Evolutionary conservation across 139 green algal species (phyloP), one percentile per base, ranked within the genome.

Genomic region (Chlamydomonas sphaeroides): DNA sequence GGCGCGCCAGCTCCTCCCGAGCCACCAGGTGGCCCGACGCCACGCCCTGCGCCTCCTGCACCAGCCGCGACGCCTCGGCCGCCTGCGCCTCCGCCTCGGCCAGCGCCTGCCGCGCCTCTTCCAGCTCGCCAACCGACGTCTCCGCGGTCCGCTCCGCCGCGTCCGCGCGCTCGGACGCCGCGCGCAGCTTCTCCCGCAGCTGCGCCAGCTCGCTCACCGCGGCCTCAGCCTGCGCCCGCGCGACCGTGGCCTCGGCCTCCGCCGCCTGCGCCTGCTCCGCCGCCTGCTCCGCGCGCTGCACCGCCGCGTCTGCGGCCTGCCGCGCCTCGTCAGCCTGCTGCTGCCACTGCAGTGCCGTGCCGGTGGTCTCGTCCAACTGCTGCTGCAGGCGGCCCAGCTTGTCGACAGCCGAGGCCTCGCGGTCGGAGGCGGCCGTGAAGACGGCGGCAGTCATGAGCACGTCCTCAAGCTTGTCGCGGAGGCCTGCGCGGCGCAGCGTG

Each of bases 401-500:
- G 6, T 33, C 35, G 2, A 23, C 35, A 0, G 71, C 71, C 1
- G 51, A 53, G 21, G 33, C 53, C 7, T 51, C 71, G 28, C 71
- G 71, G 56, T 79, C 56, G 10, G 25, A 20, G 56, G 72, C 72
- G 36, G 72, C 72, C 15, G 35, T 56, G 26, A 68, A 21, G 39
- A 56, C 38, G 11, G 72, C 72, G 38, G 56, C 56, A 2, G 28
- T 41, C 38, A 68, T 15, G 5, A 57, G 38, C 28, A 32, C 38
- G 28, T 79, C 72, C 56, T 68, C 36, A 5, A 79, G 56, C 36
- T 41, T 45, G 33, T 79, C 71, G 7, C 35, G 71, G 35, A 79
- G 25, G 26, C 39, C 66, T 73, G 66, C 21, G 5, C 18, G 63
- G 30, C 45, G 32, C 45, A 45, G 7, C n/a, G n/a, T n/a, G n/a